phyloP scores from a whole-genome alignment of 306 rosid genomes.

The Rosa chinensis region DNA sequence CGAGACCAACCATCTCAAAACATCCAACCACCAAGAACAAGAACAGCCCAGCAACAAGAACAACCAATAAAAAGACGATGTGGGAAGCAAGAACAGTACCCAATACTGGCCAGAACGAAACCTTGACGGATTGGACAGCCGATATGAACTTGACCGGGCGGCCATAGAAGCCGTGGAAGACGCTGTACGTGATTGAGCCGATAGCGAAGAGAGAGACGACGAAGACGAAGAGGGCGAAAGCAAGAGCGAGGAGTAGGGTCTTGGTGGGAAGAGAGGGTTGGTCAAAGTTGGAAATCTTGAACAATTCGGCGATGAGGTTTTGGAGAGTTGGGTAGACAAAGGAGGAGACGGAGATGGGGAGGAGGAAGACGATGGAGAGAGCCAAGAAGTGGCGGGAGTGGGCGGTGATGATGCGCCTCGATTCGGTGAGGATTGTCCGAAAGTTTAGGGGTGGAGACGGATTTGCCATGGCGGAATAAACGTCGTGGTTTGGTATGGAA shows the following conservation, averaged over 20 bases:
- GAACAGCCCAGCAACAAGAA: conserved; percentile 12
- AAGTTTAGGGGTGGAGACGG: conserved; percentile 19
- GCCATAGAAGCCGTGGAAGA: conserved; percentile 47
- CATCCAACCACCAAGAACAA: conserved; percentile 13
- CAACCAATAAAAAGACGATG: conserved; percentile 9
- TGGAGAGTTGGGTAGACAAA: conserved; percentile 38
- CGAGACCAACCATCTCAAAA: conserved; percentile 13
- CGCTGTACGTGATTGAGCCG: conserved; percentile 55
- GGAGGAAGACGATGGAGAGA: conserved; percentile 59
- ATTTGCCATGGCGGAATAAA: conserved; percentile 16
- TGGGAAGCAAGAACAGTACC: conserved; percentile 32
- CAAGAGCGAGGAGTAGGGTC: conserved; percentile 14
- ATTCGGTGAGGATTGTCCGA: conserved; percentile 8
- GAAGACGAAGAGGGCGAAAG: conserved; percentile 26
- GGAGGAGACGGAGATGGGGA: conserved; percentile 50
- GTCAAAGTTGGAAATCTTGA: too few relatives aligned
- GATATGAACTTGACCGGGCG: conserved; percentile 48
- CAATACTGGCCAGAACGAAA: conserved; percentile 44
- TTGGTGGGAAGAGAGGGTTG: not conserved
- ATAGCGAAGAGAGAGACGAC: conserved; percentile 38
- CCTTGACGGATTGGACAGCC: conserved; percentile 39
- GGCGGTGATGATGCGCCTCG: conserved; percentile 45
- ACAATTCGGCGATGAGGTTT: conserved; percentile 28
- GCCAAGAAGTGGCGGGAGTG: conserved; percentile 55
- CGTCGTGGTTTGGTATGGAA: not conserved